These are phyloP conservation scores for Trifolium pratense DNA, from an alignment of 306 rosid species.

Conservation along the genomic window DNA sequence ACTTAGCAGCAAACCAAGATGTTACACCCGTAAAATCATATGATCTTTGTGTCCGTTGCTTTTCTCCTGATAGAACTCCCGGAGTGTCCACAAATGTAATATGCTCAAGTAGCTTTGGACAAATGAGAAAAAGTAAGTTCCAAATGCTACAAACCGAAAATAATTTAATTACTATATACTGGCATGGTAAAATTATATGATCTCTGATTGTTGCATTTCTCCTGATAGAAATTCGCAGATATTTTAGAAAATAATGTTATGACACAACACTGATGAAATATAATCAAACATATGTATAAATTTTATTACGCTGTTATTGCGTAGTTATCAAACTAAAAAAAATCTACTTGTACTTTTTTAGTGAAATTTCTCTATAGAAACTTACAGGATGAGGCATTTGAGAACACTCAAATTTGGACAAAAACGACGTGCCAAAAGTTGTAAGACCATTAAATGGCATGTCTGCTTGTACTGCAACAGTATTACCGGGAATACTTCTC, in stretches of 20 bases:
- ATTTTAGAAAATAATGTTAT: background rate
- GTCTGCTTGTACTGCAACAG: constrained; percentile 95
- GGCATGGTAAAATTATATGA: background rate
- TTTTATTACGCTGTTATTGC: background rate
- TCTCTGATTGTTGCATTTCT: background rate
- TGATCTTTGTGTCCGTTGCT: constrained; percentile 88
- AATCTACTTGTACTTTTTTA: background rate
- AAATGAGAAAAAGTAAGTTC: constrained; percentile 24
- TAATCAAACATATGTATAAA: background rate
- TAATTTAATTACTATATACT: background rate
- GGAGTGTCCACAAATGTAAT: constrained; percentile 95
- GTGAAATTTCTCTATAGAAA: constrained; percentile 11
- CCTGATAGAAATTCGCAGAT: background rate
- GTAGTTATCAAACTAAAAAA: background rate
- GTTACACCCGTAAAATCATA: constrained; percentile 93
- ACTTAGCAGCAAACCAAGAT: constrained; percentile 98
- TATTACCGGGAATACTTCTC: constrained; percentile 97
- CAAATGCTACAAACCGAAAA: constrained; percentile 22
- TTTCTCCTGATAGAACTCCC: constrained; percentile 97
- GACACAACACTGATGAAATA: background rate
- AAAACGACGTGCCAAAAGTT: constrained; percentile 80
- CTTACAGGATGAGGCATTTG: constrained; percentile 96
- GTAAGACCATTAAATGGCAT: constrained; percentile 95
- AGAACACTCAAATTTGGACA: constrained; percentile 96
- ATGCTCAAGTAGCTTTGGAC: constrained; percentile 74